These are phyloP conservation scores for Trebouxia sp. DNA, from an alignment of 139 green algal genomes.

Conservation along the genomic window DNA sequence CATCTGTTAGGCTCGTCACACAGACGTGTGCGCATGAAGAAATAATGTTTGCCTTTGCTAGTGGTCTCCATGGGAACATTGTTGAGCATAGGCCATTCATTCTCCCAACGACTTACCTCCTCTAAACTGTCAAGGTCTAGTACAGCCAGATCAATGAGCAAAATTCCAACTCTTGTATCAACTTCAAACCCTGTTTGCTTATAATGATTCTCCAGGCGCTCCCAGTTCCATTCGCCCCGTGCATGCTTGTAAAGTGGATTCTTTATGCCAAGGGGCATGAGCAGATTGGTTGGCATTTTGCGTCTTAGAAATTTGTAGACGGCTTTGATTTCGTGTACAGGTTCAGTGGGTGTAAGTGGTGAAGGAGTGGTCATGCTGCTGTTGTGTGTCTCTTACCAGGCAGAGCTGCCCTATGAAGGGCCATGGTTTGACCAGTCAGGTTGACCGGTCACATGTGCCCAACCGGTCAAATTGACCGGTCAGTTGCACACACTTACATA, in stretches of 20 bases:
- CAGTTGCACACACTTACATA: too few relatives aligned
- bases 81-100: conserved; percentile 8
- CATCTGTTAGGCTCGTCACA: conserved; percentile 18
- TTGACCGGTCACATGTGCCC: too few relatives aligned
- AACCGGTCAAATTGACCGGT: too few relatives aligned
- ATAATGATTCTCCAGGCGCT: not conserved
- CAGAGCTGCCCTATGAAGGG: too few relatives aligned
- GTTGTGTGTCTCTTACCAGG: too few relatives aligned
- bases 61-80: conserved; percentile 12
- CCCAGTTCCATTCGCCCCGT: not conserved
- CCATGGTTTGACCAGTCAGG: too few relatives aligned
- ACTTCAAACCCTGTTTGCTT: not conserved
- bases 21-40: not conserved
- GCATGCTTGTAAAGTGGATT: conserved; percentile 14
- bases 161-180: not conserved
- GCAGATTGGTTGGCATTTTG: conserved; percentile 14
- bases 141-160: conserved; percentile 13
- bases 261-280: conserved; percentile 1
- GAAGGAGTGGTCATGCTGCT: too few relatives aligned
- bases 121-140: not conserved
- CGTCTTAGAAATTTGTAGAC: not conserved
- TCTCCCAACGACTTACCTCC: not conserved
- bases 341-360: conserved; percentile 1
- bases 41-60: conserved; percentile 17
- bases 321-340: not conserved